These are phyloP conservation scores for Cubamyces sp. DNA, from an alignment of 768 basidiomycete species.

Conservation along the genomic window DNA sequence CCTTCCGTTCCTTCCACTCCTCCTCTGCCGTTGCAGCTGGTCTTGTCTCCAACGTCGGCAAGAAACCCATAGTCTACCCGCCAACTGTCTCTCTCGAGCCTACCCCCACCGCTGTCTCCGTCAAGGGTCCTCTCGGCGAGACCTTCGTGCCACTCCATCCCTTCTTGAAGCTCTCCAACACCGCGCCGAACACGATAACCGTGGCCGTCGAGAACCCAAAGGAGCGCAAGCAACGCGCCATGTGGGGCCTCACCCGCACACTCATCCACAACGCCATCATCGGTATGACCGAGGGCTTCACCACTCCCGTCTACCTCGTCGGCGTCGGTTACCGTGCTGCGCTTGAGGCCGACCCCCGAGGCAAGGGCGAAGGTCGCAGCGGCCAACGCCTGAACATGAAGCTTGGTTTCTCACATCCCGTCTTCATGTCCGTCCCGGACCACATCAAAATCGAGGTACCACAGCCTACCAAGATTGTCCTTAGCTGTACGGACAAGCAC, in stretches of 20 bases:
- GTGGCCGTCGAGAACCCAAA: conserved; percentile 59
- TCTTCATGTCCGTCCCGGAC: conserved; percentile 79
- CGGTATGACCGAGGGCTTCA: conserved; percentile 90
- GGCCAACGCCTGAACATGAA: conserved; percentile 85
- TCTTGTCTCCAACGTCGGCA: conserved; percentile 51
- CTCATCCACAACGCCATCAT: conserved; percentile 87
- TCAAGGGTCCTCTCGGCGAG: conserved; percentile 62
- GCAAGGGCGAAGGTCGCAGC: conserved; percentile 54
- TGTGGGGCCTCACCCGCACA: conserved; percentile 96
- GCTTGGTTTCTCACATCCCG: conserved; percentile 89
- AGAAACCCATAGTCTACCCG: conserved; percentile 55
- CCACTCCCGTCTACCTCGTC: conserved; percentile 82
- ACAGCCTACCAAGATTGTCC: conserved; percentile 78
- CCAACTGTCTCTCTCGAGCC: conserved; percentile 47
- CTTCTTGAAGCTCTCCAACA: conserved; percentile 46
- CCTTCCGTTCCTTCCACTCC: conserved; percentile 50
- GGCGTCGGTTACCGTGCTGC: conserved; percentile 94
- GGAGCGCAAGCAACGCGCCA: conserved; percentile 77
- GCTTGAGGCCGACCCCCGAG: conserved; percentile 80
- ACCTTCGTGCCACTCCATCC: conserved; percentile 51
- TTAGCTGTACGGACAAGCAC: conserved; percentile 89
- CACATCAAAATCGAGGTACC: conserved; percentile 84
- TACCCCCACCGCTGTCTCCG: conserved; percentile 44
- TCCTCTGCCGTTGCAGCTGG: conserved; percentile 40
- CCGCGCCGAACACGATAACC: conserved; percentile 38